phyloP scores from a whole-genome alignment of 164 flowering plant genomes.

The Pachysandra terminalis region DNA sequence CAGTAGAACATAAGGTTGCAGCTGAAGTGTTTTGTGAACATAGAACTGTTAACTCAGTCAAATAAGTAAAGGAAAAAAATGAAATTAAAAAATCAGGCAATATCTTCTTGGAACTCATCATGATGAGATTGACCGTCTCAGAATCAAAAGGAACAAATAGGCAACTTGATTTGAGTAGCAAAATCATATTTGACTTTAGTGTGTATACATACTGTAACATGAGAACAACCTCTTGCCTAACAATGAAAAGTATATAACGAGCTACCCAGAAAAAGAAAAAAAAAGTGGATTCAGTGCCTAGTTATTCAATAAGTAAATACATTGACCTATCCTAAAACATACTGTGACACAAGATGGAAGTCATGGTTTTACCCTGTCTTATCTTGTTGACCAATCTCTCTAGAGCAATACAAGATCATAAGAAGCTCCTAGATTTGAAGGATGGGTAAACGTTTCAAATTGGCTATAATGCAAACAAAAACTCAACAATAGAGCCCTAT shows the following conservation, averaged over 20 bases:
- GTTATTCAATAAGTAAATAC: too few species aligned
- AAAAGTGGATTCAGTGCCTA: too few species aligned
- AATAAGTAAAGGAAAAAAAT: neutral
- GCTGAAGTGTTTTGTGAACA: constrained; percentile 1
- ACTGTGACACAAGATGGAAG: too few species aligned
- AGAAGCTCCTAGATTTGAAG: neutral
- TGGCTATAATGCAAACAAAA: too few species aligned
- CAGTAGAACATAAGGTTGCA: neutral
- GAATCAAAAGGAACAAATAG: neutral
- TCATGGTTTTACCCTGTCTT: too few species aligned
- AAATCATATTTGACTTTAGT: neutral
- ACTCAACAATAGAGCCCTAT: too few species aligned
- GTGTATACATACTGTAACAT: neutral
- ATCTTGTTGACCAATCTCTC: too few species aligned
- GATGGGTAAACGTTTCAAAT: neutral
- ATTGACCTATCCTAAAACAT: too few species aligned
- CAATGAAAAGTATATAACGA: neutral
- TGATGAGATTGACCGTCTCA: neutral
- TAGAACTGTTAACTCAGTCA: neutral
- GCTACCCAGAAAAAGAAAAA: too few species aligned
- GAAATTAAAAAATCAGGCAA: neutral
- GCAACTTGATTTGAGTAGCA: neutral
- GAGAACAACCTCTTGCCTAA: neutral
- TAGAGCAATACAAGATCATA: too few species aligned
- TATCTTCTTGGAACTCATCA: neutral